Evolutionary conservation across 257 asterid species (phyloP).

Genomic region (Pogostemon cablin): DNA sequence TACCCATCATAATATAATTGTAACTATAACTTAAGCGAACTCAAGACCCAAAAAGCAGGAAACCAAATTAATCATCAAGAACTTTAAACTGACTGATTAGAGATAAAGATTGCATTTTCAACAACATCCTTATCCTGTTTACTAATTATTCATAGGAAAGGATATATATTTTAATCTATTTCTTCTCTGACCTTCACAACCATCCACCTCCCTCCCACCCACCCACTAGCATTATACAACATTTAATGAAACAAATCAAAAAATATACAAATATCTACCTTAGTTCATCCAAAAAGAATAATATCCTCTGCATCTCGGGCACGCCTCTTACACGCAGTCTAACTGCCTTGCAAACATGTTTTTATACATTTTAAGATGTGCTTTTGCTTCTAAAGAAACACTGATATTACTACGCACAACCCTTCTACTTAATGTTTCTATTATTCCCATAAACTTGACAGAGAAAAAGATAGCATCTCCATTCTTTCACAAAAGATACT

Average conservation of each 20-base stretch:
- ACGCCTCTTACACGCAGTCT: no score
- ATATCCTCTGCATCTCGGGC: background rate
- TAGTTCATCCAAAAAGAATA: background rate
- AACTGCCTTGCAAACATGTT: no score
- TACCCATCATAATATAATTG: no score
- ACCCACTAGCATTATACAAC: background rate
- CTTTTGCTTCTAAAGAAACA: no score
- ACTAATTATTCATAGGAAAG: background rate
- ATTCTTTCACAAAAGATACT: no score
- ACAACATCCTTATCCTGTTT: background rate
- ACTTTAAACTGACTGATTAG: background rate
- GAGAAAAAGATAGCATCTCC: no score
- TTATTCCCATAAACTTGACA: no score
- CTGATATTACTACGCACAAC: no score
- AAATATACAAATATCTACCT: background rate
- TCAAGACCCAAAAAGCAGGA: background rate
- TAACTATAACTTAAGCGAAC: conserved; percentile 14
- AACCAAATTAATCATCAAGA: conserved; percentile 8
- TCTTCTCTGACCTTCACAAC: conserved; percentile 8
- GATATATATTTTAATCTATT: background rate
- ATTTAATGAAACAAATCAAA: background rate
- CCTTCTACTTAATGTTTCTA: no score
- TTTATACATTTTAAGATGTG: no score
- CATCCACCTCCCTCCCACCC: background rate
- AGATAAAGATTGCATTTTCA: conserved; percentile 3